Base-by-base conservation (phyloP, 768 basidiomycete species). In the Glaciozyma antarctica region DNA sequence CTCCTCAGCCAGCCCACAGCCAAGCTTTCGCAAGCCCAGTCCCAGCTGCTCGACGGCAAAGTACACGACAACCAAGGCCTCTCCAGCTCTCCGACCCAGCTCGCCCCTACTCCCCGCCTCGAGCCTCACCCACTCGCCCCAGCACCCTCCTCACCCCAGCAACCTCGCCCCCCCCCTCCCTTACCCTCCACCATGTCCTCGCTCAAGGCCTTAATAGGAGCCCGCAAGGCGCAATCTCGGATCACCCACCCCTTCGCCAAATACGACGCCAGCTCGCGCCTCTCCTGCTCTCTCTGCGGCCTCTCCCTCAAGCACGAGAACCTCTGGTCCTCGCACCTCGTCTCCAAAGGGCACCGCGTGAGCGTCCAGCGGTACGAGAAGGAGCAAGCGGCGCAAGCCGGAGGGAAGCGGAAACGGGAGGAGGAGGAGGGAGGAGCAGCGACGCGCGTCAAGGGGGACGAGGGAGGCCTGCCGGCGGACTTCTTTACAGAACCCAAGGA, bases 321-420 rank as follows among this genome's bases (percentile, higher is more conserved):
- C 38, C 38, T 41, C 0, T 60, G 67, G 26, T 65, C 61, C 63
- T 58, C 58, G 10, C 69, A 71, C 47, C 34, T 66, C 34, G 49
- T 65, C 26, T 68, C 66, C 5, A 71, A 71, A 28, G 48, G 51
- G 19, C 70, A 71, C 60, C 70, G 69, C 38, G 65, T 66, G 28
- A 52, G 49, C 22, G 61, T 58, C n/a, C 65, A 55, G 38, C 24
- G n/a, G 41, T 61, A 21, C 3, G 32, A 22, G 13, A 32, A 21
- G 53, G 38, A 63, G 51, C 28, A 52, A 24, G 34, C 41, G 43
- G 9, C 61, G n/a, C 21, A 32, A 52, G 26, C 52, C 55, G 19
- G 52, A 24, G 51, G n/a, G 44, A 45, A 47, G 51, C 34, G 58
- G 22, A 19, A 21, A 22, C 28, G 60, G 10, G 44, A 47, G 19